A percentile compares a stretch with the other conserved stretches of the same genome.
phyloP scores from a whole-genome alignment of 1,139 yeast species.

The Saccharomyces hybrid region DNA sequence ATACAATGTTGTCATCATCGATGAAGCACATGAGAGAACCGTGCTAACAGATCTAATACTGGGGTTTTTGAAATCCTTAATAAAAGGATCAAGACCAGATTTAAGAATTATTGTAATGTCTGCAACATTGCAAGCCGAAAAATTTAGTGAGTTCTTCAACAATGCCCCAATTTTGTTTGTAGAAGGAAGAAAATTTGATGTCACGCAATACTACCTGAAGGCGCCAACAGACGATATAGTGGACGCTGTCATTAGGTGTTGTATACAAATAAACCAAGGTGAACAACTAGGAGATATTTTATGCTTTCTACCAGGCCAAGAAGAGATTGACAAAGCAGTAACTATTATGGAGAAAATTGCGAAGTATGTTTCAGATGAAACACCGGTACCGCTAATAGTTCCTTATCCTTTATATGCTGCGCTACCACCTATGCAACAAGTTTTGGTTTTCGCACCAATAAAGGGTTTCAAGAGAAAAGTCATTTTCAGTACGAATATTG shows the following conservation, averaged over 20 bases:
- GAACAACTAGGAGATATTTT: constrained; percentile 84
- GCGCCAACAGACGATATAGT: constrained; percentile 71
- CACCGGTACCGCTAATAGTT: constrained; percentile 57
- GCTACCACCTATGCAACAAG: constrained; percentile 75
- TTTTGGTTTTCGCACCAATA: constrained; percentile 60
- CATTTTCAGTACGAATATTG: constrained; percentile 87
- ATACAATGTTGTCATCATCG: constrained; percentile 76
- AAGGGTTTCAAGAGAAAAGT: constrained; percentile 57
- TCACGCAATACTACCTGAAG: constrained; percentile 56
- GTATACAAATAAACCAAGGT: constrained; percentile 68
- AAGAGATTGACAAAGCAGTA: constrained; percentile 86
- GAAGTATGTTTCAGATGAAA: constrained; percentile 33
- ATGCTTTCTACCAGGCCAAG: constrained; percentile 93
- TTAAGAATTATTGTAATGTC: constrained; percentile 66
- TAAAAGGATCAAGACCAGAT: constrained; percentile 43
- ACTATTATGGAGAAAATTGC: constrained; percentile 53
- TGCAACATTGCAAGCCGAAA: constrained; percentile 92
- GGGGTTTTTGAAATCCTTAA: constrained; percentile 73
- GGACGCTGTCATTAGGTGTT: constrained; percentile 66
- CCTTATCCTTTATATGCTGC: constrained; percentile 91
- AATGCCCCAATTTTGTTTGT: constrained; percentile 75
- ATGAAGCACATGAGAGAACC: constrained; percentile 97
- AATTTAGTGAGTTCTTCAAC: constrained; percentile 69
- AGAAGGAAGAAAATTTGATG: constrained; percentile 88
- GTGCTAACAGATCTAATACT: constrained; percentile 80